Evolutionary conservation across 257 asterid species (phyloP).

Genomic region (Fraxinus americana): DNA sequence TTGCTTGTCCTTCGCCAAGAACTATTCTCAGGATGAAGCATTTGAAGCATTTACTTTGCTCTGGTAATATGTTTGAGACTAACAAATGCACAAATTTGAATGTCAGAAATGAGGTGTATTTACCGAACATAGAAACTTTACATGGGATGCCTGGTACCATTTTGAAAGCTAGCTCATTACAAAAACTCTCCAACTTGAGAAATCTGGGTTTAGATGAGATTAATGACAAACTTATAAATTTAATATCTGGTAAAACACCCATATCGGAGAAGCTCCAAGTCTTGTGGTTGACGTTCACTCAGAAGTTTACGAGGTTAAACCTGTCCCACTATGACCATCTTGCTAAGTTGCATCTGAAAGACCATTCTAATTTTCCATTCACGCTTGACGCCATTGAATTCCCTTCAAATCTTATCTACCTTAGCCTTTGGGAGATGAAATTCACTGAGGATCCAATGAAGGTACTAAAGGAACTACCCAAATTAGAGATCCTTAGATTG

Average conservation of each 20-base stretch:
- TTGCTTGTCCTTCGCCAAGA: too few species aligned
- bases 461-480: neutral
- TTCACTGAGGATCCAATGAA: neutral
- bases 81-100: too few species aligned
- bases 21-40: too few species aligned
- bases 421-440: accelerated
- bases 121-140: neutral
- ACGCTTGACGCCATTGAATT: neutral
- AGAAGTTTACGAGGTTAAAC: neutral
- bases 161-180: neutral
- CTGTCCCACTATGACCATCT: neutral
- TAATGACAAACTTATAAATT: neutral
- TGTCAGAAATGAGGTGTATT: neutral
- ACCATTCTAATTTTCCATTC: neutral
- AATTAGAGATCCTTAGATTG: neutral
- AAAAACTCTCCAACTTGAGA: neutral
- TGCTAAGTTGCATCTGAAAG: neutral
- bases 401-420: neutral
- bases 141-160: neutral
- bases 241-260: neutral
- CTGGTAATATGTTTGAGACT: too few species aligned
- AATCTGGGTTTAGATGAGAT: neutral
- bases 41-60: too few species aligned
- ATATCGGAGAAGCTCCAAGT: neutral
- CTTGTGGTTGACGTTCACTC: neutral